Conservation (phyloP, 495 filamentous ascomycete genomes). For the Letharia columbiana region DNA sequence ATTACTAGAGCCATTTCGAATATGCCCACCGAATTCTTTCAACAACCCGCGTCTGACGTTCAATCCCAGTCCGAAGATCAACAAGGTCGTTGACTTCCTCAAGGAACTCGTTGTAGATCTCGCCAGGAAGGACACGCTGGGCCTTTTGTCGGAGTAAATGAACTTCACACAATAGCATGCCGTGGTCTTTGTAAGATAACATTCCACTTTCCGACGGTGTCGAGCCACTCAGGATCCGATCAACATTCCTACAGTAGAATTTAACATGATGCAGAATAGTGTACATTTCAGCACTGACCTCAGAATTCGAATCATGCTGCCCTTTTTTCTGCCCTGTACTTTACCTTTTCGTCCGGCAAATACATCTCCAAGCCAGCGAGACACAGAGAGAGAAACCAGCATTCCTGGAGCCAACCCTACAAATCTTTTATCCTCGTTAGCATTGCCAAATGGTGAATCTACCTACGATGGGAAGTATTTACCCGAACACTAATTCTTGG, state of each 20-base stretch:
- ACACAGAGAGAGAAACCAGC: slow-evolving; percentile 66
- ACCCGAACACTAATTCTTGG: slow-evolving; percentile 92
- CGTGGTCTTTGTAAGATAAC: slow-evolving; percentile 82
- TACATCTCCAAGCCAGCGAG: slow-evolving; percentile 59
- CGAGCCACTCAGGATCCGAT: slow-evolving; percentile 66
- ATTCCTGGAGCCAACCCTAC: slow-evolving; percentile 86
- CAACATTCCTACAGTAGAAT: slow-evolving; percentile 51
- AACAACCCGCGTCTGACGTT: slow-evolving; percentile 63
- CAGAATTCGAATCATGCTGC: slow-evolving; percentile 61
- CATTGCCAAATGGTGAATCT: background rate
- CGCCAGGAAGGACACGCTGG: slow-evolving; percentile 51
- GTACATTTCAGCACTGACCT: slow-evolving; percentile 39
- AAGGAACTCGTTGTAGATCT: slow-evolving; percentile 70
- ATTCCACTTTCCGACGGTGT: slow-evolving; percentile 53
- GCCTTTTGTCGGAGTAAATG: slow-evolving; percentile 66
- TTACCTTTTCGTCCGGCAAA: slow-evolving; percentile 62
- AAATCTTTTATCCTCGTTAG: slow-evolving; percentile 46
- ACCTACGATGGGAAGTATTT: slow-evolving; percentile 16
- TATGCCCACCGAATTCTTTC: slow-evolving; percentile 85
- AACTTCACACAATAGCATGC: slow-evolving; percentile 79
- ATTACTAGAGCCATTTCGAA: slow-evolving; percentile 54
- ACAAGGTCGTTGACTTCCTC: slow-evolving; percentile 78
- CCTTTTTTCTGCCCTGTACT: slow-evolving; percentile 47
- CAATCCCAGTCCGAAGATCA: slow-evolving; percentile 62
- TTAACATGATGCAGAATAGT: slow-evolving; percentile 18